Percentiles rank a stretch among this genome's conserved stretches.
Evolutionary conservation across 2,329 filamentous ascomycete genomes (phyloP).

Genomic region (Penicillium sp.): DNA sequence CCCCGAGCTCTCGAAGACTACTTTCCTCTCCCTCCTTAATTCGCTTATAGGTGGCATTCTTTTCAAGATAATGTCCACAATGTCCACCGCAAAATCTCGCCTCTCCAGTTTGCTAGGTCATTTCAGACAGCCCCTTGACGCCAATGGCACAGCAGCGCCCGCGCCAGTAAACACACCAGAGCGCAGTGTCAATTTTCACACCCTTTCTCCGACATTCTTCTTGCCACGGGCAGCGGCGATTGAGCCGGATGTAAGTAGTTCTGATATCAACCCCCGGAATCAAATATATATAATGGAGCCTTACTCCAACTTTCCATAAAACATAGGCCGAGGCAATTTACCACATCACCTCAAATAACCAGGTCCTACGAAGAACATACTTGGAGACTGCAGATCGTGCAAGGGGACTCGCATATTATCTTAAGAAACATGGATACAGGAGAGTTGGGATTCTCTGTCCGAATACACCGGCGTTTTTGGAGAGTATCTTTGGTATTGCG

Average conservation of each 20-base stretch:
- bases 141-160: constrained; percentile 17
- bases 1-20: not conserved
- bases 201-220: constrained; percentile 86
- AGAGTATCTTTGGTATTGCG: constrained; percentile 84
- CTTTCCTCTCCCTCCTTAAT: not conserved
- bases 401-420: constrained; percentile 83
- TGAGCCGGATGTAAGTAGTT: constrained; percentile 70
- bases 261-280: not conserved
- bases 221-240: constrained; percentile 83
- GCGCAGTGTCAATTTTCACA: constrained; percentile 51
- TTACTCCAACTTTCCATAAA: not conserved
- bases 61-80: constrained; percentile 12
- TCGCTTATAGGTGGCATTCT: not conserved
- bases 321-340: constrained; percentile 75
- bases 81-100: constrained; percentile 35
- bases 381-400: constrained; percentile 83
- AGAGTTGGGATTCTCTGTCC: constrained; percentile 85
- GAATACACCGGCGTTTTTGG: constrained; percentile 94
- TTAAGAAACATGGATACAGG: constrained; percentile 73
- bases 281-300: not conserved
- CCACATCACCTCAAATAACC: constrained; percentile 79
- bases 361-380: constrained; percentile 77
- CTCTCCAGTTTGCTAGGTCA: constrained; percentile 38
- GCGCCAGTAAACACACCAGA: constrained; percentile 22
- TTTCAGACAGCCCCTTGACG: constrained; percentile 32